Evolutionary conservation across 1,284 basidiomycete genomes (phyloP), one percentile per base, ranked within the genome.

Genomic region (Ganoderma boninense): DNA sequence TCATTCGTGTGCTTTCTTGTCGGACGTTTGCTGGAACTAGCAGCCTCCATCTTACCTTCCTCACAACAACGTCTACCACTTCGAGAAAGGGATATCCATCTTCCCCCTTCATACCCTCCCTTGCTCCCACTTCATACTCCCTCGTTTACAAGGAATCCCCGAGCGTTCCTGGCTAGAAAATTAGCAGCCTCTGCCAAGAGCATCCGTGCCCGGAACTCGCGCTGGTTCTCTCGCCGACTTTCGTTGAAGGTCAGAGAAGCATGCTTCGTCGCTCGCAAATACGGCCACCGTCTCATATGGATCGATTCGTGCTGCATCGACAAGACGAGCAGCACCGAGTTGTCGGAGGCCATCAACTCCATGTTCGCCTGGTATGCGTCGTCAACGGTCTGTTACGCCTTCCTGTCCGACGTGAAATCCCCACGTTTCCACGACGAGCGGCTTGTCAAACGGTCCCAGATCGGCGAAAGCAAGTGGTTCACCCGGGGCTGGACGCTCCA

Each of bases 401-500:
- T 40, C 59, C 20, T 66, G 40, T 44, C 56, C 8, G 65, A 66
- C 23, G 57, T 66, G 11, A 43, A 29, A 13, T 26, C 32, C 4
- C 29, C 35, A 3, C 26, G 29, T n/a, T 42, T 54, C 13, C 49
- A 54, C 18, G 40, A 35, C n/a, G 35, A 35, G 35, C 59, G 59
- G 32, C 59, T 23, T 7, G 29, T 40, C 35, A 54, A 42, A 43
- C 40, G 32, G 62, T 54, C 61, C 42, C 44, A 8, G 16, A 38
- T 64, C 35, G n/a, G 56, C 16, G 40, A 32, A 6, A 61, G 59
- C 59, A 40, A 40, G 38, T 61, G 40, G n/a, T 61, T 61, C 59
- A 32, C 5, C 59, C 59, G 59, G 8, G 59, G 59, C n/a, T 61
- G 59, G 59, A 61, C 59, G n/a, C 59, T 61, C 11, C 59, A 69